Conservation (phyloP, 352 stramenopile species). For the Phytophthora pisi region DNA sequence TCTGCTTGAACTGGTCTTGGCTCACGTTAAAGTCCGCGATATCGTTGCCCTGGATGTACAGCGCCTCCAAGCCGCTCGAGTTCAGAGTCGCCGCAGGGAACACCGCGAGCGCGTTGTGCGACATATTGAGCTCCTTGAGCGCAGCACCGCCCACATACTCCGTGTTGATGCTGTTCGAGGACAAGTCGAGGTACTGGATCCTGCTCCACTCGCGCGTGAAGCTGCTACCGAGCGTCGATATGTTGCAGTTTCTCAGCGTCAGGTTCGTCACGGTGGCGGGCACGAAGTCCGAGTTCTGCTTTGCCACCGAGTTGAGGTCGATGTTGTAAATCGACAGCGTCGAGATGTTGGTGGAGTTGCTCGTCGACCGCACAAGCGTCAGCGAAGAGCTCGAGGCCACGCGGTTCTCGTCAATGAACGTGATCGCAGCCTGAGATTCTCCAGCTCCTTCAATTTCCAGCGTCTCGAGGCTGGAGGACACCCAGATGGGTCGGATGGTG, state of each 20-base stretch:
- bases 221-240: slow-evolving; percentile 33
- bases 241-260: slow-evolving; percentile 56
- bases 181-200: slow-evolving; percentile 47
- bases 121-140: slow-evolving; percentile 42
- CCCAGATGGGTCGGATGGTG: slow-evolving; percentile 39
- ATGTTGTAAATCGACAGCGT: slow-evolving; percentile 43
- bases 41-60: slow-evolving; percentile 42
- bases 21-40: slow-evolving; percentile 51
- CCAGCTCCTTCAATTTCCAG: slow-evolving; percentile 30
- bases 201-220: slow-evolving; percentile 40
- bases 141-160: slow-evolving; percentile 32
- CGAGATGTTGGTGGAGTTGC: slow-evolving; percentile 34
- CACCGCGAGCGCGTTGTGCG: slow-evolving; percentile 42
- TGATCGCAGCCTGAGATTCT: slow-evolving; percentile 20
- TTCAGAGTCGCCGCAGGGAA: slow-evolving; percentile 37
- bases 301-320: slow-evolving; percentile 33
- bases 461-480: slow-evolving; percentile 36
- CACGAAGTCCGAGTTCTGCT: slow-evolving; percentile 35
- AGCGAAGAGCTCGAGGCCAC: slow-evolving; percentile 24
- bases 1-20: slow-evolving; percentile 32
- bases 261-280: slow-evolving; percentile 40
- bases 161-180: slow-evolving; percentile 36
- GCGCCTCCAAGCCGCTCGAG: slow-evolving; percentile 29
- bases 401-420: slow-evolving; percentile 39
- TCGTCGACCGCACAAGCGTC: slow-evolving; percentile 27